Evolutionary conservation across 805 yeast genomes (phyloP).

Genomic region (Saturnispora halmiae): DNA sequence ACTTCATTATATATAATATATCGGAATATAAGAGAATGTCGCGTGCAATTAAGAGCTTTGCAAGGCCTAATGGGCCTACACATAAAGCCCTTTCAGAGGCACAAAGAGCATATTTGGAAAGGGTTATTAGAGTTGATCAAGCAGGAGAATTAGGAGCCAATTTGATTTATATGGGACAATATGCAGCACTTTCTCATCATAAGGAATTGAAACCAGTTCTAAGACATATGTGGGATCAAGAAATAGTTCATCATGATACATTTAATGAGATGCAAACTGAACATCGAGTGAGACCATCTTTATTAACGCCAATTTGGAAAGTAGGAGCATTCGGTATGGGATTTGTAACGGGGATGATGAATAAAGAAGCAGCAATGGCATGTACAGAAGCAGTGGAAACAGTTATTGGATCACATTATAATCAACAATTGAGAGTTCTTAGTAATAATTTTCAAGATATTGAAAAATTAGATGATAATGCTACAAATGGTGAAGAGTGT

Average conservation of each 20-base stretch:
- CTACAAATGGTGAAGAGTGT: constrained; percentile 15
- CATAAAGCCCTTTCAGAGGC: constrained; percentile 32
- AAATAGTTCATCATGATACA: constrained; percentile 78
- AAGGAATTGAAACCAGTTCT: constrained; percentile 74
- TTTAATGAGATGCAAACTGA: constrained; percentile 69
- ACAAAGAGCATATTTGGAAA: constrained; percentile 61
- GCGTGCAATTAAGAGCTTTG: constrained; percentile 1
- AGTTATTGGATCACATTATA: constrained; percentile 93
- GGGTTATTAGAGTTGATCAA: constrained; percentile 86
- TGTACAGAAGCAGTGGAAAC: constrained; percentile 99
- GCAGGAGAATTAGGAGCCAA: constrained; percentile 98
- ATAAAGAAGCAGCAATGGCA: constrained; percentile 98
- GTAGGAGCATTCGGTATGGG: constrained; percentile 85
- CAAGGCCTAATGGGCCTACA: constrained; percentile 17
- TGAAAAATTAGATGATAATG: constrained; percentile 25
- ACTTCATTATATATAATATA: no score
- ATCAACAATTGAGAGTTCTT: constrained; percentile 74
- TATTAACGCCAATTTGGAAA: constrained; percentile 90
- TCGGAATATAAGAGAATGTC: no score
- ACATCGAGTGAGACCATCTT: constrained; percentile 82
- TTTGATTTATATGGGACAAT: constrained; percentile 87
- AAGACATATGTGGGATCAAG: constrained; percentile 98
- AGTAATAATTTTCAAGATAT: constrained; percentile 53
- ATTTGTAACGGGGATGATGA: constrained; percentile 70
- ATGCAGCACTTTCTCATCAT: constrained; percentile 55